Percentiles rank a stretch among this genome's conserved stretches.
These are phyloP conservation scores for Dioszegia hungarica DNA, from an alignment of 768 basidiomycete genomes.

Conservation along the genomic window DNA sequence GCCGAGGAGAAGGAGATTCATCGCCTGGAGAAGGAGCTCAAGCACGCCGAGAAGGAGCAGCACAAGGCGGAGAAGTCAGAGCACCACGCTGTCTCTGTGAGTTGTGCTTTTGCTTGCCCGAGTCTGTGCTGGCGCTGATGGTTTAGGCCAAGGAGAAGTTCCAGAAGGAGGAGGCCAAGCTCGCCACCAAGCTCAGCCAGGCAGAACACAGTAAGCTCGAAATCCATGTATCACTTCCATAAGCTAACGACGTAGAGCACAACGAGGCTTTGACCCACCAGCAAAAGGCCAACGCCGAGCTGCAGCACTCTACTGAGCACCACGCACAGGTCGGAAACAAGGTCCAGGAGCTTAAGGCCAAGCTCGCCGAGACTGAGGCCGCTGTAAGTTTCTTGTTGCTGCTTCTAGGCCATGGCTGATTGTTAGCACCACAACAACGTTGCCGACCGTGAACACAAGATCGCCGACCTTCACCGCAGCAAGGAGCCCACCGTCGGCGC, in stretches of 20 bases:
- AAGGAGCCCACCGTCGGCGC: slow-evolving; percentile 7
- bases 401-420: not conserved
- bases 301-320: not conserved
- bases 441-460: slow-evolving; percentile 6
- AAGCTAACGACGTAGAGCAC: not conserved
- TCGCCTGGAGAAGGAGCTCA: slow-evolving; percentile 46
- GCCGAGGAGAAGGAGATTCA: slow-evolving; percentile 52
- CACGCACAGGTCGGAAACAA: not conserved
- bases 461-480: slow-evolving; percentile 7
- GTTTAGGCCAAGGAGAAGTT: slow-evolving; percentile 54
- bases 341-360: slow-evolving; percentile 4
- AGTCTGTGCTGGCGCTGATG: not conserved
- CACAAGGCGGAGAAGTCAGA: slow-evolving; percentile 56
- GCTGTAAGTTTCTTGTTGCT: not conserved
- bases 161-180: slow-evolving; percentile 55
- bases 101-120: not conserved
- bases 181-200: slow-evolving; percentile 56
- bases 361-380: not conserved
- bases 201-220: slow-evolving; percentile 51
- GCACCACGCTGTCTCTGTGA: slow-evolving; percentile 16
- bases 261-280: slow-evolving; percentile 1
- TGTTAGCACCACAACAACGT: slow-evolving; percentile 2
- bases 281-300: not conserved
- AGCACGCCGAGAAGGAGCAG: slow-evolving; percentile 59
- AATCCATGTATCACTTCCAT: no score